Base-by-base conservation (phyloP, 768 basidiomycete genomes). In the Mycena floridula region DNA sequence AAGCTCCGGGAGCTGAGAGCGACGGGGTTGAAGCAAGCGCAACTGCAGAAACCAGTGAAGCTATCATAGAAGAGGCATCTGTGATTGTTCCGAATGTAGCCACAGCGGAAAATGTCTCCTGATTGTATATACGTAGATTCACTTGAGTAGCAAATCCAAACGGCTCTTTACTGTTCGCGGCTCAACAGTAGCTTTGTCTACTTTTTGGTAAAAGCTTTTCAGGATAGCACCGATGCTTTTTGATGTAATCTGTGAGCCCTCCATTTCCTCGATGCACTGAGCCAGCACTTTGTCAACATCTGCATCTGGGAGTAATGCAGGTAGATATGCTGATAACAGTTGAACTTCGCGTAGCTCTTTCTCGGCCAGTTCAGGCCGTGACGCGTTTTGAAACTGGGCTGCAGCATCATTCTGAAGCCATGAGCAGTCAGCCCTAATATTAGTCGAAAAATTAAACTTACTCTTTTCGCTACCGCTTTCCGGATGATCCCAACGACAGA, bases 301-400 rank as follows among this genome's bases (percentile, higher is more conserved):
- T 13, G 60, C 60, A 47, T 68, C 70, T n/a, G 78, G 63, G 25
- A 85, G 62, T 44, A 76, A 62, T 1, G 86, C 74, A 8, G 85
- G 86, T 18, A 87, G 55, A 50, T 81, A 79, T 36, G 61, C 59
- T 21, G 73, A 61, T 32, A 88, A 61, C 24, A 83, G 55, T 35
- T 65, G 62, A n/a, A 66, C 78, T 65, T 88, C 84, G 23, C 58
- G 59, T 5, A 59, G 55, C 62, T 86, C 84, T 51, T 77, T 81
- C 36, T 72, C 69, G 20, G 82, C 84, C 28, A 88, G 73, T 44
- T 88, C 85, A 1, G 62, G 61, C 36, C 86, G 73, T n/a, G 72
- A 67, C 20, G 79, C 82, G 54, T 72, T 63, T 11, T 53, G 50
- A 52, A 77, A 89, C 52, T 79, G 74, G 7, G 62, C 52, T 16